Conservation (phyloP, 305 asterid genomes). For the Fraxinus angustifolia region DNA sequence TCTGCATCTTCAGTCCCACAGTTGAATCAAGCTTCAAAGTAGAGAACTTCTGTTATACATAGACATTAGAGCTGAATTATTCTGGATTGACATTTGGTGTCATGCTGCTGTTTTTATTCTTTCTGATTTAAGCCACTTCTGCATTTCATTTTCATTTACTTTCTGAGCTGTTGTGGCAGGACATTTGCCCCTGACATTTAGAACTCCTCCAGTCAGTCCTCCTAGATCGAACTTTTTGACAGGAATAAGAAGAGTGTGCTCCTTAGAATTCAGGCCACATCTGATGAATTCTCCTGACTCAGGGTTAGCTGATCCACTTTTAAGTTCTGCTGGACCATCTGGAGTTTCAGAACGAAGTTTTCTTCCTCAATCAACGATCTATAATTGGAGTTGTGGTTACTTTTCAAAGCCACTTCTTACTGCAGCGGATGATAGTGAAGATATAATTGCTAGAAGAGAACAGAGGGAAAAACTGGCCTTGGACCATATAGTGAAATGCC, state of each 20-base stretch:
- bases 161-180: constrained; percentile 46
- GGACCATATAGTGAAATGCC: constrained; percentile 83
- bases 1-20: constrained; percentile 6
- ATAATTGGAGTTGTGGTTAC: constrained; percentile 98
- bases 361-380: constrained; percentile 91
- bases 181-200: constrained; percentile 79
- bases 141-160: background rate
- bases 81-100: background rate
- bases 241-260: constrained; percentile 92
- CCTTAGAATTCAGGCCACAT: constrained; percentile 96
- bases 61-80: background rate
- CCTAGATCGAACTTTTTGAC: constrained; percentile 88
- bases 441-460: constrained; percentile 76
- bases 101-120: background rate
- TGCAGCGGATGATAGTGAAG: constrained; percentile 81
- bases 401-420: constrained; percentile 98
- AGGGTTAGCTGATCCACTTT: constrained; percentile 93
- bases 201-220: constrained; percentile 99
- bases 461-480: constrained; percentile 77
- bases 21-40: background rate
- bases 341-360: constrained; percentile 85
- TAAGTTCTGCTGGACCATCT: constrained; percentile 70
- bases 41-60: background rate
- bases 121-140: background rate
- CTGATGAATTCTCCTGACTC: constrained; percentile 80